phyloP scores from a whole-genome alignment of 441 rosid genomes.

The Manihot esculenta region DNA sequence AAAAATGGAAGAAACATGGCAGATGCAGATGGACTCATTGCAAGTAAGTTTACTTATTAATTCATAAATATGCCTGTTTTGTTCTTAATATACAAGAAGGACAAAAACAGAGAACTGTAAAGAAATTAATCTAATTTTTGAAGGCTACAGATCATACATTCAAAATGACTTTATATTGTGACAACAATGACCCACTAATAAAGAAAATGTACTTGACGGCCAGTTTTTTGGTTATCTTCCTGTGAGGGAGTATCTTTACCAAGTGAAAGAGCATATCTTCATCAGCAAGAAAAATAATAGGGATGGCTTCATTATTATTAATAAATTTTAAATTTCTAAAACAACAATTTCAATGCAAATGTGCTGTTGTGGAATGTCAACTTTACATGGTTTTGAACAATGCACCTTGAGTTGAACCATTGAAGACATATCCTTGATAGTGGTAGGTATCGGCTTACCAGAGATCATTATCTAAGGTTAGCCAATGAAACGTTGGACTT shows the following conservation, averaged over 20 bases:
- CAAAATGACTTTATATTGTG: not conserved
- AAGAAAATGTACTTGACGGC: too few species aligned
- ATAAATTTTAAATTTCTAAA: not conserved
- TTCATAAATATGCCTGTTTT: not conserved
- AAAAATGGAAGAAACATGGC: conserved; percentile 94
- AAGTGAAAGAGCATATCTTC: not conserved
- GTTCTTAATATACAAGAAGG: not conserved
- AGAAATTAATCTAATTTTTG: not conserved
- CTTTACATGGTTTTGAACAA: not conserved
- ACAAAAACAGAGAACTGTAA: not conserved
- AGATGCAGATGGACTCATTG: conserved; percentile 78
- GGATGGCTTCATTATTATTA: not conserved
- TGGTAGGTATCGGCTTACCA: not conserved
- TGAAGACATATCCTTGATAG: not conserved
- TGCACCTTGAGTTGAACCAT: not conserved
- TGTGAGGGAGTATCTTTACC: too few species aligned
- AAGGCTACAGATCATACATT: not conserved
- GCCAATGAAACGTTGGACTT: not conserved
- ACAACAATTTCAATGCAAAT: too few species aligned
- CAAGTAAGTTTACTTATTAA: conserved; percentile 49
- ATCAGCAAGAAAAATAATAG: not conserved
- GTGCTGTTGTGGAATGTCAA: not conserved
- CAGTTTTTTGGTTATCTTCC: too few species aligned
- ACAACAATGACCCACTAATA: not conserved
- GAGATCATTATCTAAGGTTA: not conserved